Evolutionary conservation across 768 basidiomycete species (phyloP).

Genomic region (Boletus patriciae): DNA sequence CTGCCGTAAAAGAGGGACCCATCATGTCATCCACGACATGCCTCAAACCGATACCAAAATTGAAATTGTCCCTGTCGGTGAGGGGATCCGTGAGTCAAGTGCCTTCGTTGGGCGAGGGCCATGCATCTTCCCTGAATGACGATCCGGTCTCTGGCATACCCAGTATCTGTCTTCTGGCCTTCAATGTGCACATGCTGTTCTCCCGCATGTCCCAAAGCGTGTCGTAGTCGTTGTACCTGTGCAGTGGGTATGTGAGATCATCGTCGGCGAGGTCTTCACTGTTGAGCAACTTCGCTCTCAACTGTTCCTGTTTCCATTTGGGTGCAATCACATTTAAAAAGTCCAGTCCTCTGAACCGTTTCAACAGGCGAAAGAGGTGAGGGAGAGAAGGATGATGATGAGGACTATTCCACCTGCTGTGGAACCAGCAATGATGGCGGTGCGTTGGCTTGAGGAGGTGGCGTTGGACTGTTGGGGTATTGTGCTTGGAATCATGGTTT

Average conservation of each 20-base stretch:
- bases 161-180: background rate
- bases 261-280: slow-evolving; percentile 26
- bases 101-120: slow-evolving; percentile 40
- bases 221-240: slow-evolving; percentile 20
- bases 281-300: slow-evolving; percentile 24
- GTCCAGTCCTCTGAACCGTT: slow-evolving; percentile 35
- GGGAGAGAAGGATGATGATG: slow-evolving; percentile 36
- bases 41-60: slow-evolving; percentile 40
- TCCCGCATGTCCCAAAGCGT: slow-evolving; percentile 20
- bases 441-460: slow-evolving; percentile 28
- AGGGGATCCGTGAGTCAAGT: slow-evolving; percentile 25
- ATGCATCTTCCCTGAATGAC: slow-evolving; percentile 48
- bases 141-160: slow-evolving; percentile 45
- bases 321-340: slow-evolving; percentile 31
- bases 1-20: slow-evolving; percentile 34
- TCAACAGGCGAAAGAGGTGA: slow-evolving; percentile 40
- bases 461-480: slow-evolving; percentile 6
- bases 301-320: slow-evolving; percentile 18
- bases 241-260: slow-evolving; percentile 4
- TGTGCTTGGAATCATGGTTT: slow-evolving; percentile 17
- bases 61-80: background rate
- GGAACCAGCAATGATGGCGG: slow-evolving; percentile 43
- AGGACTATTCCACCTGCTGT: slow-evolving; percentile 40
- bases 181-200: background rate
- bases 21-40: slow-evolving; percentile 50